Evolutionary conservation across 2,329 filamentous ascomycete genomes (phyloP).

Genomic region (Bipolaris cookei): DNA sequence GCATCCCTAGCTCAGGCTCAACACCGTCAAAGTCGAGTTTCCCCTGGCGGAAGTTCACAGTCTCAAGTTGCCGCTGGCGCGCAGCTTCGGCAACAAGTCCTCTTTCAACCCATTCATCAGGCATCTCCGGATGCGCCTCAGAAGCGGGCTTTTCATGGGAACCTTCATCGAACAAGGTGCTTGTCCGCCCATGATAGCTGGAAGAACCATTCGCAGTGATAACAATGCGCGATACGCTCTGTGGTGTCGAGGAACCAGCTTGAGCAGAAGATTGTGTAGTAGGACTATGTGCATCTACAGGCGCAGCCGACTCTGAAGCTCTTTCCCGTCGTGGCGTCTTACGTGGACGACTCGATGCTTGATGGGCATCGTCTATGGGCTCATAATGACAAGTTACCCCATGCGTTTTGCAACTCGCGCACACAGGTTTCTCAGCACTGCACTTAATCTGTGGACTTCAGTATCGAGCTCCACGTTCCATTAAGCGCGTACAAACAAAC

Average conservation of each 20-base stretch:
- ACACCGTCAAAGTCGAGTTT: slow-evolving; percentile 64
- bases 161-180: slow-evolving; percentile 56
- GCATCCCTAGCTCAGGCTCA: slow-evolving; percentile 59
- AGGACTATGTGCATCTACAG: not conserved
- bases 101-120: slow-evolving; percentile 53
- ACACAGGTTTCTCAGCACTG: slow-evolving; percentile 54
- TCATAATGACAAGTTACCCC: slow-evolving; percentile 55
- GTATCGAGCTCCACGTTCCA: slow-evolving; percentile 1
- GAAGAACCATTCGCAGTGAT: slow-evolving; percentile 51
- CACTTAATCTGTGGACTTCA: slow-evolving; percentile 55
- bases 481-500: slow-evolving; percentile 14
- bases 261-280: not conserved
- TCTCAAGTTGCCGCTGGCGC: slow-evolving; percentile 59
- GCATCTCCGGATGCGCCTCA: slow-evolving; percentile 28
- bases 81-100: slow-evolving; percentile 58
- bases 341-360: slow-evolving; percentile 20
- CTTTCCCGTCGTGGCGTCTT: slow-evolving; percentile 24
- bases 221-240: slow-evolving; percentile 48
- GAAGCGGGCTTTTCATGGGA: slow-evolving; percentile 24
- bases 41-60: slow-evolving; percentile 54
- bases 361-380: slow-evolving; percentile 39
- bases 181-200: slow-evolving; percentile 59
- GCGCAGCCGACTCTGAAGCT: slow-evolving; percentile 1
- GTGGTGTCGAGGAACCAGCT: slow-evolving; percentile 22
- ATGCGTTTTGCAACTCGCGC: slow-evolving; percentile 56